A percentile compares a stretch with the other conserved stretches of the same genome.
These are phyloP conservation scores for Inonotus obliquus DNA, from an alignment of 1,284 basidiomycete genomes.

Conservation along the genomic window DNA sequence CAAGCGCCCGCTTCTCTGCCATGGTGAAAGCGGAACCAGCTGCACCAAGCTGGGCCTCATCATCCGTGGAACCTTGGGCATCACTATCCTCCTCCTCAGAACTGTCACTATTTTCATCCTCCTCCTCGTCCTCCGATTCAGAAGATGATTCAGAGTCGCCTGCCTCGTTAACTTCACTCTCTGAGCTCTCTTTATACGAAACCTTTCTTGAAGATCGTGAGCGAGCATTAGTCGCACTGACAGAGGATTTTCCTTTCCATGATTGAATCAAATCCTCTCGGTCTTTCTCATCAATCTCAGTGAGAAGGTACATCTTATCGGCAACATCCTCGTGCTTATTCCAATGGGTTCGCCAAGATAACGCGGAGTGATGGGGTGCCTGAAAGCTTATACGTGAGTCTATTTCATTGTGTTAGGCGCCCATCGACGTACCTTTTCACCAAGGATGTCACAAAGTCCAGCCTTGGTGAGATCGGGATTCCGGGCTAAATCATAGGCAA, in stretches of 20 bases:
- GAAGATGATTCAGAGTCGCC: slow-evolving; percentile 17
- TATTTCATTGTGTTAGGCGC: background rate
- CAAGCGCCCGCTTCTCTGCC: slow-evolving; percentile 54
- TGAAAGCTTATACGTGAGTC: slow-evolving; percentile 27
- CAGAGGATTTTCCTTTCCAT: slow-evolving; percentile 9
- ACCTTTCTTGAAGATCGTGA: background rate
- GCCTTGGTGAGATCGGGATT: slow-evolving; percentile 47
- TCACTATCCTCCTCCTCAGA: slow-evolving; percentile 25
- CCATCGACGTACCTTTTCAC: slow-evolving; percentile 42
- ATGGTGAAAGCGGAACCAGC: slow-evolving; percentile 44
- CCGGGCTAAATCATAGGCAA: slow-evolving; percentile 51
- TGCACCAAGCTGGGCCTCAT: slow-evolving; percentile 50
- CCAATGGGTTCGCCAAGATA: slow-evolving; percentile 63
- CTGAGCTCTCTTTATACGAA: slow-evolving; percentile 12
- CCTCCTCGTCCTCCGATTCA: slow-evolving; percentile 21
- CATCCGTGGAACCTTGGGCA: slow-evolving; percentile 24
- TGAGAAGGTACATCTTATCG: slow-evolving; percentile 57
- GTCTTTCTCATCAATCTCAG: slow-evolving; percentile 24
- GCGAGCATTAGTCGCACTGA: background rate
- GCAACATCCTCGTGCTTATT: slow-evolving; percentile 54
- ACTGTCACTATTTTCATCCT: slow-evolving; percentile 25
- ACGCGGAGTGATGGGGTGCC: slow-evolving; percentile 54
- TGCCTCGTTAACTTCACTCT: background rate
- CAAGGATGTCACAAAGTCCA: slow-evolving; percentile 49
- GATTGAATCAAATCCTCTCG: slow-evolving; percentile 10